Conservation (phyloP, 2,329 filamentous ascomycete genomes). For the Botryotinia globosa region DNA sequence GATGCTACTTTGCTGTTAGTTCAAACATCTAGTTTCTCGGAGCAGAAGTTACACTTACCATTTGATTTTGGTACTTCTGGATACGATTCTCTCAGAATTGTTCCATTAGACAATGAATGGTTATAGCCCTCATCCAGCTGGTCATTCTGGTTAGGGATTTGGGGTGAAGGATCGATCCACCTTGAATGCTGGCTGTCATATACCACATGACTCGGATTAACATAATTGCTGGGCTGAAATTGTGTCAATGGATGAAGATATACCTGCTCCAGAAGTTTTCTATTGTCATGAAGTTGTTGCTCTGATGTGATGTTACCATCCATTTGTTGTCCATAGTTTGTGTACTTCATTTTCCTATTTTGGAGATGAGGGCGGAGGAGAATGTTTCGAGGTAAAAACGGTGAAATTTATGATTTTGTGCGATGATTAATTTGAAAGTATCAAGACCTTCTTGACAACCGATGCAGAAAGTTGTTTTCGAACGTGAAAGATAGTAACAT, state of each 20-base stretch:
- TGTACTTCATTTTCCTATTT: background rate
- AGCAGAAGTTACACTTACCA: background rate
- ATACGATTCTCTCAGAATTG: background rate
- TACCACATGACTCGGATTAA: background rate
- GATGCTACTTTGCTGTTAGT: background rate
- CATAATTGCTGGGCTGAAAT: background rate
- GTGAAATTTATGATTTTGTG: background rate
- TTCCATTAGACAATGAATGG: background rate
- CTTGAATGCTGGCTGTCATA: background rate
- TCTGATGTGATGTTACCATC: background rate
- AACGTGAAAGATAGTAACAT: no score
- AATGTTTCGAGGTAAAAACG: background rate
- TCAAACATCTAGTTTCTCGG: fast-evolving
- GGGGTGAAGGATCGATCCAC: background rate
- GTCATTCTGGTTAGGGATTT: fast-evolving
- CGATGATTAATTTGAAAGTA: background rate
- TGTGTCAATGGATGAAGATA: background rate
- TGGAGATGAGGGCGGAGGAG: fast-evolving
- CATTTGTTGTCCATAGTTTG: background rate
- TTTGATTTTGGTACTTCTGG: background rate
- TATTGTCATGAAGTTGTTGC: background rate
- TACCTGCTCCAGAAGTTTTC: background rate
- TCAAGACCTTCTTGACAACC: no score
- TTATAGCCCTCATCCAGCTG: background rate
- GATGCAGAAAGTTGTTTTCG: background rate